Evolutionary conservation across 495 filamentous ascomycete species (phyloP).

Genomic region (Penicillium goetzii): DNA sequence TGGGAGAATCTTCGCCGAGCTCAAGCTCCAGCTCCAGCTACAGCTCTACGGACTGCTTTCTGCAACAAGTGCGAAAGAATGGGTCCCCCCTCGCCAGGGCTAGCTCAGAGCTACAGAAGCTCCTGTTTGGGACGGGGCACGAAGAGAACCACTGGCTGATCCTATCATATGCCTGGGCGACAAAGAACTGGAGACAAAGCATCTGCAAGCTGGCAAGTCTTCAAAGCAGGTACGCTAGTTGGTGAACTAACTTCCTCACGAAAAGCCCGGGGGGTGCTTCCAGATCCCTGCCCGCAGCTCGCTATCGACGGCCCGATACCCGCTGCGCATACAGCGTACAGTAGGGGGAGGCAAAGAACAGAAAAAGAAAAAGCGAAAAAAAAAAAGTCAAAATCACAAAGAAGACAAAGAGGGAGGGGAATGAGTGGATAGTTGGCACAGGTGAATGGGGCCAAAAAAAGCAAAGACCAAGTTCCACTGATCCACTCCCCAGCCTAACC

Average conservation of each 20-base stretch:
- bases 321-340: constrained; percentile 38
- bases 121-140: background rate
- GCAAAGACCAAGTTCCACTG: constrained; percentile 3
- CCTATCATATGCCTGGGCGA: background rate
- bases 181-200: background rate
- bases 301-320: constrained; percentile 44
- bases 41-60: background rate
- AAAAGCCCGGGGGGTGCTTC: constrained; percentile 10
- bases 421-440: constrained; percentile 1
- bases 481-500: background rate
- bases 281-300: constrained; percentile 38
- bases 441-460: constrained; percentile 7
- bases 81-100: background rate
- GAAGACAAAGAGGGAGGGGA: constrained; percentile 8
- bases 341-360: constrained; percentile 22
- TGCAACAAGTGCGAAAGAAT: background rate
- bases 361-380: constrained; percentile 4
- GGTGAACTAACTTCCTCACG: constrained; percentile 1
- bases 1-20: background rate
- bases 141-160: background rate
- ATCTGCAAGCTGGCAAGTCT: background rate
- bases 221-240: constrained; percentile 16
- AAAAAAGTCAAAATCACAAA: constrained; percentile 9
- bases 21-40: background rate
- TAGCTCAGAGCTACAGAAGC: background rate